phyloP scores from a whole-genome alignment of 2,329 filamentous ascomycete genomes.

The Kalmusia sp. region DNA sequence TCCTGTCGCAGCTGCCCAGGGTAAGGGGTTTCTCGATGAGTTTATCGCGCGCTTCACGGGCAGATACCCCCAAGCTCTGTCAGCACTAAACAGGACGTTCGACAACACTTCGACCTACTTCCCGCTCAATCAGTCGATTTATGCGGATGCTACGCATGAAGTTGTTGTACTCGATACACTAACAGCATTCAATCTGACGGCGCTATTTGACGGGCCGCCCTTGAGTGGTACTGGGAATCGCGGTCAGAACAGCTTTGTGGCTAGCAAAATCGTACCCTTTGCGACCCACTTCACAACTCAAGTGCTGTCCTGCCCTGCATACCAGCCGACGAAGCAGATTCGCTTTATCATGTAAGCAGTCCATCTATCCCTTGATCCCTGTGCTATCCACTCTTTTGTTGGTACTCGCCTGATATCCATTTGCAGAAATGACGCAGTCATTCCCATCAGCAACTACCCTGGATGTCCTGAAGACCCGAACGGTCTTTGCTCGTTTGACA shows the following conservation, averaged over 20 bases:
- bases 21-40: constrained; percentile 40
- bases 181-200: constrained; percentile 39
- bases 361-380: neutral
- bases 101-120: constrained; percentile 53
- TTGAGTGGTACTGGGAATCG: constrained; percentile 25
- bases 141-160: constrained; percentile 53
- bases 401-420: neutral
- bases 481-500: constrained; percentile 37
- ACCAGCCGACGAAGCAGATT: constrained; percentile 33
- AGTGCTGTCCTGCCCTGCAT: constrained; percentile 30
- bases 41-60: constrained; percentile 38
- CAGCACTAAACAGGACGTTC: constrained; percentile 37
- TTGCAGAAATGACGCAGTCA: constrained; percentile 36
- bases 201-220: constrained; percentile 34
- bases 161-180: constrained; percentile 44
- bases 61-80: constrained; percentile 25
- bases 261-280: constrained; percentile 37
- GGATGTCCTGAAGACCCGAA: constrained; percentile 29
- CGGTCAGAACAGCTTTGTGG: constrained; percentile 32
- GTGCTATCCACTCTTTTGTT: neutral
- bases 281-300: constrained; percentile 41
- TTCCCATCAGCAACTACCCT: constrained; percentile 30
- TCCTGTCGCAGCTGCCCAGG: constrained; percentile 39
- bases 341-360: constrained; percentile 36
- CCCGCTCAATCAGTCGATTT: constrained; percentile 53